Percentiles rank a stretch among this genome's conserved stretches.
Evolutionary conservation across 2,329 filamentous ascomycete genomes (phyloP).

Genomic region (Trichoderma sp.): DNA sequence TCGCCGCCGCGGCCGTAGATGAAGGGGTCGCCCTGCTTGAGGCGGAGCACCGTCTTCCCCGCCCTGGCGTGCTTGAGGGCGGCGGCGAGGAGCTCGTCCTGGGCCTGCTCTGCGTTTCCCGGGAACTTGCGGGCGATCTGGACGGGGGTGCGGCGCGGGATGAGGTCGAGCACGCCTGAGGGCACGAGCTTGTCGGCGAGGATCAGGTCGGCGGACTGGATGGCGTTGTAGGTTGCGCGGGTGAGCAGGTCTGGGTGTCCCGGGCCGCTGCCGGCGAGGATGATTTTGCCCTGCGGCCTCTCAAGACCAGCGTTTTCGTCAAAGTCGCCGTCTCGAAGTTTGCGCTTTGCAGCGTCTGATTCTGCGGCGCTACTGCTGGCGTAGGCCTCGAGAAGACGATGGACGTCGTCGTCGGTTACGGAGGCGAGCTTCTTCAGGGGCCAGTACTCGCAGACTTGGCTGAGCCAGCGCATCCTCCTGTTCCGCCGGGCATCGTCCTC

Average conservation of each 20-base stretch:
- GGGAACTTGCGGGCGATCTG: slow-evolving; percentile 97
- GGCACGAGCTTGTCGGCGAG: slow-evolving; percentile 87
- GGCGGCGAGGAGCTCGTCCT: slow-evolving; percentile 81
- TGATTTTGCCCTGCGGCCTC: slow-evolving; percentile 64
- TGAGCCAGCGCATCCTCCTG: slow-evolving; percentile 86
- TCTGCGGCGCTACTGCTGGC: slow-evolving; percentile 32
- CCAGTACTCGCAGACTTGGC: slow-evolving; percentile 99
- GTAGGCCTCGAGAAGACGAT: slow-evolving; percentile 74
- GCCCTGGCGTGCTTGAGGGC: slow-evolving; percentile 66
- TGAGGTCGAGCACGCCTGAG: slow-evolving; percentile 79
- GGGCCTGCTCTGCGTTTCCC: slow-evolving; percentile 90
- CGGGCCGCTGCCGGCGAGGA: slow-evolving; percentile 88
- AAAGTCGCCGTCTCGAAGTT: neutral
- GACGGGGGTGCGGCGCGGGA: slow-evolving; percentile 85
- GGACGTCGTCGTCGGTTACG: slow-evolving; percentile 78
- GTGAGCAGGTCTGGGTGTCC: slow-evolving; percentile 93
- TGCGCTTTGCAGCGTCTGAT: neutral
- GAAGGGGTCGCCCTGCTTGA: slow-evolving; percentile 97
- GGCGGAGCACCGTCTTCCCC: slow-evolving; percentile 79
- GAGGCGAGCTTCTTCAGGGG: slow-evolving; percentile 78
- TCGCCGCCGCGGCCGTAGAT: slow-evolving; percentile 94
- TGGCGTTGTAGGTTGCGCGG: slow-evolving; percentile 74
- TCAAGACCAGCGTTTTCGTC: slow-evolving; percentile 20
- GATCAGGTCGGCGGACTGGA: slow-evolving; percentile 73
- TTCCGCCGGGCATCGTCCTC: slow-evolving; percentile 77